A percentile compares a stretch with the other conserved stretches of the same genome.
These are phyloP conservation scores for Blastobotrys robertii DNA, from an alignment of 805 yeast genomes.

Conservation along the genomic window DNA sequence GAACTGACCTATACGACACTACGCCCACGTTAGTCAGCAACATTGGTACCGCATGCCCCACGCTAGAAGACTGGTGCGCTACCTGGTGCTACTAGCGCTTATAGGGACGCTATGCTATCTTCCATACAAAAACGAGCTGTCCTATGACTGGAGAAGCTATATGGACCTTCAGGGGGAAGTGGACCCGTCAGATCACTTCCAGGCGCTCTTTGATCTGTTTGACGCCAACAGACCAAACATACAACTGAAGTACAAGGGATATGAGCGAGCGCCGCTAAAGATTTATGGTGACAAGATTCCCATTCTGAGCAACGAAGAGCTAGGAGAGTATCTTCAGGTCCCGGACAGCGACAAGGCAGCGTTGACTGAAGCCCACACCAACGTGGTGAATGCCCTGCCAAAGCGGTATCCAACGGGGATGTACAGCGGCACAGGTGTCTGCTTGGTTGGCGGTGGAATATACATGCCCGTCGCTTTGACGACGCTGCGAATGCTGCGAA, in stretches of 20 bases:
- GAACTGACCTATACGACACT: no score
- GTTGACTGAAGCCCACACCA: conserved; percentile 39
- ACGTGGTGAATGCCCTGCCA: conserved; percentile 41
- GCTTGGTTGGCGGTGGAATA: conserved; percentile 71
- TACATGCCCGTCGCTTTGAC: conserved; percentile 63
- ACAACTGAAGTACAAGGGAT: conserved; percentile 30
- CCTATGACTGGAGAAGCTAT: no score
- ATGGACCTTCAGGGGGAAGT: no score
- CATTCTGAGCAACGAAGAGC: conserved; percentile 43
- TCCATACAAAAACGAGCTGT: no score
- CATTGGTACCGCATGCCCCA: no score
- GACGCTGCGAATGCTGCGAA: conserved; percentile 55
- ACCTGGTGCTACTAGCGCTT: no score
- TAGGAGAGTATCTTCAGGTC: conserved; percentile 40
- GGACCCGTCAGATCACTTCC: conserved; percentile 23
- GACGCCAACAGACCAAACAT: conserved; percentile 31
- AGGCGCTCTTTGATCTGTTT: conserved; percentile 34
- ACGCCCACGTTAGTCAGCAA: no score
- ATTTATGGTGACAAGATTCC: conserved; percentile 22
- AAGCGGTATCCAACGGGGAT: conserved; percentile 10
- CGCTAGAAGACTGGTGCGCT: no score
- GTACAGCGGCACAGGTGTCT: conserved; percentile 41
- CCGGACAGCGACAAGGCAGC: conserved; percentile 33
- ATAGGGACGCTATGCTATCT: no score
- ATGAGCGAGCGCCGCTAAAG: conserved; percentile 29